Evolutionary conservation across 345 rosid species (phyloP), one percentile per base, ranked within the genome.

Genomic region (Ceriops decandra): DNA sequence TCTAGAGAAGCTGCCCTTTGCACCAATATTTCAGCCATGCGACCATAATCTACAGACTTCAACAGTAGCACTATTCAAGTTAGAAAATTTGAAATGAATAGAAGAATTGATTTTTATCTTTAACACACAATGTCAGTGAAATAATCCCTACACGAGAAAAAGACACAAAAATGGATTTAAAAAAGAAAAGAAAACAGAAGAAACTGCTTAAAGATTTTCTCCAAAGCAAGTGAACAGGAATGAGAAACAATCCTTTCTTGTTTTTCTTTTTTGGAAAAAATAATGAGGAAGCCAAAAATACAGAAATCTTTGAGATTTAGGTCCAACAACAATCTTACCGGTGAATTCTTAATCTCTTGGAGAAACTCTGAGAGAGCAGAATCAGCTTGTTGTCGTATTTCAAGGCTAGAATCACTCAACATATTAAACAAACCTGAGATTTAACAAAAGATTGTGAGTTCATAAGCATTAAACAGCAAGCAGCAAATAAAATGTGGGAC

Each of bases 21-120:
- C 80, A 95, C 98, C 85, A 95, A 79, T 78, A 95, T 95, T 83
- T 95, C 97, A 73, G 99, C 97, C 99, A 95, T 95, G 72, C 99
- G 98, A 80, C 97, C 96, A 87, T 95, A 95, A 90, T 95, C 99
- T 92, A 92, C 99, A 92, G 99, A 95, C 99, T 95, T 90, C 87
- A 90, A 88, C 82, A 91, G 86, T 80, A 86, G 83, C 83, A 95
- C 91, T 84, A 90, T 80, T 84, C 73, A 82, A 87, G 90, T 91
- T 89, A 93, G 93, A 83, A 85, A 86, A 86, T 86, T 80, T 76
- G 72, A 76, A 68, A 83, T 83, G 84, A 85, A 84, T 78, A 80
- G 79, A 68, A 77, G 57, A 69, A 68, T 68, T 68, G 67, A 53
- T 52, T 81, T 73, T 66, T 52, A 70, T 68, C 66, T 62, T 57